phyloP scores from a whole-genome alignment of 805 yeast genomes.

The Maudiozyma bulderi region DNA sequence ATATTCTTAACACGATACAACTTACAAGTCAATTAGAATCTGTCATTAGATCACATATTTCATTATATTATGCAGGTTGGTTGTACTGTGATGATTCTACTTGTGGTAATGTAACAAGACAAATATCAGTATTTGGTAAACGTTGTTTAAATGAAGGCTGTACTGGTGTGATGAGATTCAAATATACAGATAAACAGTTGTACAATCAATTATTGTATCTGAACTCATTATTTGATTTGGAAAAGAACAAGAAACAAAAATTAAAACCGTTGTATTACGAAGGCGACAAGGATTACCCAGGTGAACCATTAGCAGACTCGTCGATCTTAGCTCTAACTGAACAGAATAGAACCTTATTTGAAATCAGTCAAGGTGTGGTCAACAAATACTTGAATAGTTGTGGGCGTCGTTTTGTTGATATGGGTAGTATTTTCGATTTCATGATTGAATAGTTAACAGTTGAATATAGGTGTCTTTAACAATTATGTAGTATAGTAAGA shows the following conservation, averaged over 20 bases:
- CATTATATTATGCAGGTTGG: conserved; percentile 81
- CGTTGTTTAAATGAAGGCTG: conserved; percentile 56
- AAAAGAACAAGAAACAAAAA: conserved; percentile 52
- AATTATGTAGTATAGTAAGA: too few species aligned
- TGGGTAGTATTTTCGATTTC: conserved; percentile 68
- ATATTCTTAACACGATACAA: conserved; percentile 40
- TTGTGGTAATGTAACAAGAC: conserved; percentile 73
- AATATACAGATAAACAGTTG: conserved; percentile 66
- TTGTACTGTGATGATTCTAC: conserved; percentile 74
- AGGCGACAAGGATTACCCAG: conserved; percentile 30
- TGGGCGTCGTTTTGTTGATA: conserved; percentile 83
- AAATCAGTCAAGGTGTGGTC: conserved; percentile 45
- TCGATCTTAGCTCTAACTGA: conserved; percentile 68
- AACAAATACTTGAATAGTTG: conserved; percentile 67
- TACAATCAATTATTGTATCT: conserved; percentile 81
- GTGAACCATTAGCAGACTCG: conserved; percentile 31
- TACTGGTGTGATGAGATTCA: conserved; percentile 73
- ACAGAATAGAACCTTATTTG: conserved; percentile 61
- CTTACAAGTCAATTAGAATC: conserved; percentile 66
- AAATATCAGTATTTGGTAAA: conserved; percentile 80
- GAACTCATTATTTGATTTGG: conserved; percentile 70
- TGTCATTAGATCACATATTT: conserved; percentile 58
- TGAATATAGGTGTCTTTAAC: neutral
- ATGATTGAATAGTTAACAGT: conserved; percentile 27
- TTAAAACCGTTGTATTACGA: conserved; percentile 45